Evolutionary conservation across 2,329 filamentous ascomycete species (phyloP).

Genomic region (Trichophyton mentagrophytes): DNA sequence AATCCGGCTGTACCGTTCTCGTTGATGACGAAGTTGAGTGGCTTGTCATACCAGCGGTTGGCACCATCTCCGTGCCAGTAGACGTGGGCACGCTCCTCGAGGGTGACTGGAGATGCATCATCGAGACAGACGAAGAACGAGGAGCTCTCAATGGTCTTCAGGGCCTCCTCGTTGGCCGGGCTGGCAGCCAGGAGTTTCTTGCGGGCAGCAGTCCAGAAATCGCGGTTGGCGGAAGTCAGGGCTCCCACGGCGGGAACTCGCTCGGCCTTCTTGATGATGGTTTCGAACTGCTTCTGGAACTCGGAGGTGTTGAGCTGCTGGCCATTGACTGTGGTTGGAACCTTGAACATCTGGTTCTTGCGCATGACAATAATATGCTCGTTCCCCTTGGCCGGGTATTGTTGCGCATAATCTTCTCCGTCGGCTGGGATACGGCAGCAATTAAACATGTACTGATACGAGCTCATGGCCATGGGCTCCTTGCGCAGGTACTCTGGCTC

Average conservation of each 20-base stretch:
- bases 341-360: conserved; percentile 97
- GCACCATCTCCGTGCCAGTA: conserved; percentile 97
- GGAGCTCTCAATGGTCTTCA: conserved; percentile 73
- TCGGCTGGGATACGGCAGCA: conserved; percentile 70
- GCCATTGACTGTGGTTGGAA: conserved; percentile 66
- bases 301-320: conserved; percentile 78
- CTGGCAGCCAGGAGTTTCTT: conserved; percentile 62
- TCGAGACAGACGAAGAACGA: conserved; percentile 91
- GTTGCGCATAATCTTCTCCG: conserved; percentile 69
- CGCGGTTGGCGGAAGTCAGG: conserved; percentile 83
- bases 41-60: conserved; percentile 98
- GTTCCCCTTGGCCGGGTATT: conserved; percentile 61
- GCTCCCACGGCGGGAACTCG: conserved; percentile 63
- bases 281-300: conserved; percentile 77
- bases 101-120: conserved; percentile 76
- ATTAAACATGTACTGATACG: conserved; percentile 99
- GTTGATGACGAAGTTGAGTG: conserved; percentile 92
- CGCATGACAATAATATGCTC: conserved; percentile 81
- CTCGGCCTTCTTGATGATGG: conserved; percentile 67
- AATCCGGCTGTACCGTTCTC: conserved; percentile 97
- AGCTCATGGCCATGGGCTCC: conserved; percentile 94
- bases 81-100: conserved; percentile 86
- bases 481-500: conserved; percentile 99
- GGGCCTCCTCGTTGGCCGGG: conserved; percentile 60
- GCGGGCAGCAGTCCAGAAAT: conserved; percentile 80